phyloP scores from a whole-genome alignment of 495 filamentous ascomycete genomes.

The Xeromyces bisporus region DNA sequence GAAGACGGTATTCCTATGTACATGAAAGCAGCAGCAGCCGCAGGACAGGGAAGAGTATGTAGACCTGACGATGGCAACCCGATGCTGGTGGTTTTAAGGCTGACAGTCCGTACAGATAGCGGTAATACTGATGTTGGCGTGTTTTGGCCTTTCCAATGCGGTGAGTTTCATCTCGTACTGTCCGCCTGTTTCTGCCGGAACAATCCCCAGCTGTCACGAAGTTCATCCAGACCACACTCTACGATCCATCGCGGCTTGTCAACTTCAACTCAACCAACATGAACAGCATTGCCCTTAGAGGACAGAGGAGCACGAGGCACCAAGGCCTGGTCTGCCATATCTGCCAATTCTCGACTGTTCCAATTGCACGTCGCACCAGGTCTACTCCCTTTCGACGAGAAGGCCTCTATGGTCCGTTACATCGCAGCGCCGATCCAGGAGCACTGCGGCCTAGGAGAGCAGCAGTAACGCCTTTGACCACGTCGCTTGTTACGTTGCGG shows the following conservation, averaged over 20 bases:
- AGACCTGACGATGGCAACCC: no score
- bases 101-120: not conserved
- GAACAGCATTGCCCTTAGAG: constrained; percentile 18
- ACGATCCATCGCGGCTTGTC: not conserved
- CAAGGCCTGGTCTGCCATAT: constrained; percentile 21
- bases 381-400: constrained; percentile 11
- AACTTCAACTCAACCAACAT: constrained; percentile 8
- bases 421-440: constrained; percentile 5
- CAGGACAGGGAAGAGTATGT: no score
- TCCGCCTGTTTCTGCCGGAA: not conserved
- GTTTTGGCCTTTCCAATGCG: no score
- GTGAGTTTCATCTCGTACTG: not conserved
- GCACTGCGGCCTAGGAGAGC: constrained; percentile 7
- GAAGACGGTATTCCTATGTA: no score
- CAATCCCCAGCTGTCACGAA: no score
- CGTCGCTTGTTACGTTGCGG: constrained; percentile 1
- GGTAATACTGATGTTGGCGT: not conserved
- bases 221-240: no score
- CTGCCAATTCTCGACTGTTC: constrained; percentile 17
- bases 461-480: constrained; percentile 1
- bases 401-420: constrained; percentile 1
- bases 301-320: constrained; percentile 9
- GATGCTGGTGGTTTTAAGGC: no score
- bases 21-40: no score
- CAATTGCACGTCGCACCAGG: constrained; percentile 7